phyloP scores from a whole-genome alignment of 768 basidiomycete species.

The Naganishia antarctica region DNA sequence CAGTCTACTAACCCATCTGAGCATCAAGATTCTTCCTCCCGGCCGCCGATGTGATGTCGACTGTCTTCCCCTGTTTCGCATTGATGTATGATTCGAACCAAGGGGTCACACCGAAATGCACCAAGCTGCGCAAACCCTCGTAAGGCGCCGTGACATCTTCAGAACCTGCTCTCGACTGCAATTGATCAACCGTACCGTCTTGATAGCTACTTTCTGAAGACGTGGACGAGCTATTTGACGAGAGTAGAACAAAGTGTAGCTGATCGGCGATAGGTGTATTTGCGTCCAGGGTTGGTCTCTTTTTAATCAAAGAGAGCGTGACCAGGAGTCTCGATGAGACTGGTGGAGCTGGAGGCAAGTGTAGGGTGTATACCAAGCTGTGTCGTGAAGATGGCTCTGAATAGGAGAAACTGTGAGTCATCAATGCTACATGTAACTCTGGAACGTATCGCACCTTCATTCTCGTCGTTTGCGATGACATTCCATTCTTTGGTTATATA shows the following conservation, averaged over 20 bases:
- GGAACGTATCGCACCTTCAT: conserved; percentile 34
- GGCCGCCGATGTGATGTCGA: conserved; percentile 34
- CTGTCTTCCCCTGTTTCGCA: conserved; percentile 58
- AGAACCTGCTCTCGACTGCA: conserved; percentile 52
- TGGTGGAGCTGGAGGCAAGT: conserved; percentile 60
- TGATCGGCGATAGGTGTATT: conserved; percentile 73
- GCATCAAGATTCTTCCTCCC: conserved; percentile 64
- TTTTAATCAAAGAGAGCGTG: conserved; percentile 92
- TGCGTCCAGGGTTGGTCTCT: conserved; percentile 73
- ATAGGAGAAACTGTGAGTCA: conserved; percentile 14
- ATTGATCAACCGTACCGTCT: conserved; percentile 61
- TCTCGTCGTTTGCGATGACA: conserved; percentile 33
- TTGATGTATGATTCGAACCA: conserved; percentile 98
- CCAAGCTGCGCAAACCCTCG: conserved; percentile 88
- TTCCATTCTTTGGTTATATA: conserved; percentile 43
- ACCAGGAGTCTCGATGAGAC: conserved; percentile 71
- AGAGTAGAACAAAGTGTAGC: conserved; percentile 86
- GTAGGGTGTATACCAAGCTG: conserved; percentile 39
- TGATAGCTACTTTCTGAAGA: background rate
- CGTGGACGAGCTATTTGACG: conserved; percentile 29
- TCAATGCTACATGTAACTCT: background rate
- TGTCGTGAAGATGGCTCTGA: background rate
- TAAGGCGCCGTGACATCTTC: conserved; percentile 58
- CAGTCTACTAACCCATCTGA: conserved; percentile 64
- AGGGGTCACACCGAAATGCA: conserved; percentile 91